Base-by-base conservation (phyloP, 2,329 filamentous ascomycete species). In the Albophoma yamanashiensis region DNA sequence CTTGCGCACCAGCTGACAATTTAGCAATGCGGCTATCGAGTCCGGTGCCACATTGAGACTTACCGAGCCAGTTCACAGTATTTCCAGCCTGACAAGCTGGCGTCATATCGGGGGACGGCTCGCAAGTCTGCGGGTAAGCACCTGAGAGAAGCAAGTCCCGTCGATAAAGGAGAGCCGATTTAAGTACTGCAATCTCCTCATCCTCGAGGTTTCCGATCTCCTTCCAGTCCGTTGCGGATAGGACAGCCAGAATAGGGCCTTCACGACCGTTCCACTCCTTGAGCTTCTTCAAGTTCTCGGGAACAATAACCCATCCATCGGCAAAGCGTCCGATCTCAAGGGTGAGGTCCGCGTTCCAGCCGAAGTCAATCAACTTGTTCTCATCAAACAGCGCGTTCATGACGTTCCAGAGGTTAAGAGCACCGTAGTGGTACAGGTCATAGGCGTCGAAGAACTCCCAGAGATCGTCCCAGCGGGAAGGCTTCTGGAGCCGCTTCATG, bases 341-440 rank as follows among this genome's bases (percentile, higher is more conserved):
- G 40, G 20, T 70, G 67, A 52, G 63, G 58, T 27, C 64, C 62
- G 43, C 67, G 65, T 45, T 60, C 56, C 36, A 73, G 36, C 71
- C 70, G 2, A 61, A 58, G 17, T 66, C 59, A 40, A 76, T 71
- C 15, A 69, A 66, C 42, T 66, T 60, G 36, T 79, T 80, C 65
- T 80, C 77, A 20, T 71, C 69, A 47, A 65, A 67, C 1, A 81
- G 66, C 11, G 73, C 71, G 38, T 74, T 72, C 53, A 80, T 64
- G 40, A 82, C 71, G 34, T 76, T 77, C 74, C 75, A 79, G 15
- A 82, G 69, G 62, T 83, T 83, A 62, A 75, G 69, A 0, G 75
- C 76, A 9, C 80, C 80, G 15, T 74, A 70, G 42, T 71, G 56
- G 66, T 79, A 82, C 36, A 83, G 68, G 57, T 82, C 80, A 12